Percentiles rank a stretch among this genome's conserved stretches.
Evolutionary conservation across 371 early-diverging fungal species (phyloP).

Genomic region (Apophysomyces ossiformis): DNA sequence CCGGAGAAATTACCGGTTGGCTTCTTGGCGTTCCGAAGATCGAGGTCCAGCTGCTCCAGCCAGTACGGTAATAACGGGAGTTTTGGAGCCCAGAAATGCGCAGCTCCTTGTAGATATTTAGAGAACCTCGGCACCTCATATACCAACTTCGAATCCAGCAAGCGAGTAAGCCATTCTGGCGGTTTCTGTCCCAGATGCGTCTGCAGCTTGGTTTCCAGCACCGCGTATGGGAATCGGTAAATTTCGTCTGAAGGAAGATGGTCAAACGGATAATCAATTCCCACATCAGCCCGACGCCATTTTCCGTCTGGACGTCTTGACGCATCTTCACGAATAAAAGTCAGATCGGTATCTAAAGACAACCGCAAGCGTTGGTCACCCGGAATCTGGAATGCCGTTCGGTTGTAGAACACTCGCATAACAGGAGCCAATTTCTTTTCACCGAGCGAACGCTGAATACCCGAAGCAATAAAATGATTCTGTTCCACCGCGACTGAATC

Average conservation of each 20-base stretch:
- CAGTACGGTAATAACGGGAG: constrained; percentile 97
- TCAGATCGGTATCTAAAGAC: constrained; percentile 96
- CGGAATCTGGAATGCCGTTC: constrained; percentile 99
- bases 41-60: constrained; percentile 88
- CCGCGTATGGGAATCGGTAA: constrained; percentile 50
- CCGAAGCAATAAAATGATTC: constrained; percentile 74
- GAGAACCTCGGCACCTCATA: constrained; percentile 98
- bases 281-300: constrained; percentile 93
- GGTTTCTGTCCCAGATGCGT: constrained; percentile 90
- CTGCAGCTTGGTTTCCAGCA: constrained; percentile 87
- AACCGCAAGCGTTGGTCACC: constrained; percentile 96
- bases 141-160: constrained; percentile 88
- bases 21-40: constrained; percentile 75
- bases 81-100: constrained; percentile 83
- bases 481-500: constrained; percentile 75
- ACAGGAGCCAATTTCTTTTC: constrained; percentile 85
- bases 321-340: constrained; percentile 97
- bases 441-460: constrained; percentile 81
- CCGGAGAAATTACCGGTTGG: constrained; percentile 35
- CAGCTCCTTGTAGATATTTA: constrained; percentile 97
- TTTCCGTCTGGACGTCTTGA: constrained; percentile 67
- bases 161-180: constrained; percentile 94
- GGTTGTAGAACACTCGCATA: constrained; percentile 95
- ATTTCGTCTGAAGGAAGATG: constrained; percentile 72
- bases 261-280: constrained; percentile 87